Evolutionary conservation across 2,329 filamentous ascomycete species (phyloP).

Genomic region (Metarhizium brunneum): DNA sequence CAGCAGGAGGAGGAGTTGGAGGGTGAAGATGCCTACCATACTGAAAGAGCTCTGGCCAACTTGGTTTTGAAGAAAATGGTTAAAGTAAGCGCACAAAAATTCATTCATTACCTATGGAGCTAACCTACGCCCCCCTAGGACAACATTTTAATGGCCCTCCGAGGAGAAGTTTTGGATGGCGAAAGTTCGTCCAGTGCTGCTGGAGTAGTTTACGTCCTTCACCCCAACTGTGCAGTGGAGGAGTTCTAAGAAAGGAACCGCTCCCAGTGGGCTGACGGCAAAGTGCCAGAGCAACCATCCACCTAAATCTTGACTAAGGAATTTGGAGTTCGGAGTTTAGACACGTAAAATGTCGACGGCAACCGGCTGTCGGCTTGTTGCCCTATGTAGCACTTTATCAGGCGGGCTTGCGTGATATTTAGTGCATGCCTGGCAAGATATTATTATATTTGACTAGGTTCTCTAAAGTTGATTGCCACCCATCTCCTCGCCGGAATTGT

Average conservation of each 20-base stretch:
- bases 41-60: conserved; percentile 60
- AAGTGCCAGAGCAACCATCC: background rate
- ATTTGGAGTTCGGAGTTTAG: background rate
- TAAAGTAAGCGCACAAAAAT: conserved; percentile 53
- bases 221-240: conserved; percentile 88
- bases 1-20: conserved; percentile 77
- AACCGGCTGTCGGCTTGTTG: background rate
- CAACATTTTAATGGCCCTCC: conserved; percentile 77
- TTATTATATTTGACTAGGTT: background rate
- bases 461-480: background rate
- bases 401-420: background rate
- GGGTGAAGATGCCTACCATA: conserved; percentile 70
- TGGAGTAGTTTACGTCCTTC: conserved; percentile 69
- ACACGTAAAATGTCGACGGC: background rate
- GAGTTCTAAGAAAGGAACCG: conserved; percentile 30
- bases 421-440: background rate
- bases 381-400: too few relatives aligned
- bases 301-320: background rate
- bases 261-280: background rate
- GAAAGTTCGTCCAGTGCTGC: conserved; percentile 30
- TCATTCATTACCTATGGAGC: background rate
- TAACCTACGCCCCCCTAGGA: conserved; percentile 51
- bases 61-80: conserved; percentile 95
- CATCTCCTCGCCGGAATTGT: background rate
- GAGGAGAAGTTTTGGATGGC: conserved; percentile 49